phyloP scores from a whole-genome alignment of 768 basidiomycete genomes.

The Saitozyma sp. region DNA sequence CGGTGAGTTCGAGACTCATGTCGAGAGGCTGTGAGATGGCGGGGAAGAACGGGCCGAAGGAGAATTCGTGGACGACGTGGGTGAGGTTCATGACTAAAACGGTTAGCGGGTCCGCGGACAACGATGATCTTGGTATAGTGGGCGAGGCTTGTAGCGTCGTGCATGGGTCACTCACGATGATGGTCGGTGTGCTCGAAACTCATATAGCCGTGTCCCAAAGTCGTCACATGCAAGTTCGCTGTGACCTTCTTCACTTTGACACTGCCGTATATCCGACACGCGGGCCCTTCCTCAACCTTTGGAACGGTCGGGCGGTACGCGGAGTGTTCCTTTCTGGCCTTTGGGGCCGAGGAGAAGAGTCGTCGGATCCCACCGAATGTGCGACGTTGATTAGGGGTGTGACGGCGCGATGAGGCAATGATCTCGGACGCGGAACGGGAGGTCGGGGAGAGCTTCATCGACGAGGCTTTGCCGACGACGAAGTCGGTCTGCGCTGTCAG shows the following conservation, averaged over 20 bases:
- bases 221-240: slow-evolving; percentile 91
- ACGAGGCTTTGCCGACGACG: slow-evolving; percentile 75
- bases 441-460: slow-evolving; percentile 59
- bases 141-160: background rate
- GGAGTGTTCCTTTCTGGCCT: slow-evolving; percentile 37
- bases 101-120: background rate
- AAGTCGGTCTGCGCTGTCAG: slow-evolving; percentile 61
- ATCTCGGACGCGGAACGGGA: slow-evolving; percentile 41
- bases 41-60: slow-evolving; percentile 94
- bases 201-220: slow-evolving; percentile 89
- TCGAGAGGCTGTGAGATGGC: slow-evolving; percentile 93
- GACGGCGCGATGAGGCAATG: slow-evolving; percentile 33
- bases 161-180: slow-evolving; percentile 59
- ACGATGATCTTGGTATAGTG: background rate
- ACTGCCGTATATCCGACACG: slow-evolving; percentile 83
- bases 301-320: slow-evolving; percentile 73
- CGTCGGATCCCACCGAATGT: slow-evolving; percentile 35
- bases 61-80: slow-evolving; percentile 94
- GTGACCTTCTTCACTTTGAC: slow-evolving; percentile 85
- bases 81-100: slow-evolving; percentile 87
- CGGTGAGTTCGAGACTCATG: slow-evolving; percentile 74
- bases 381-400: slow-evolving; percentile 33
- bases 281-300: slow-evolving; percentile 65
- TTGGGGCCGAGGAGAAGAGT: slow-evolving; percentile 30
- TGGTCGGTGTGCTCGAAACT: slow-evolving; percentile 87